A percentile compares a stretch with the other conserved stretches of the same genome.
phyloP scores from a whole-genome alignment of 2,329 filamentous ascomycete genomes.

The Aspergillus texensis region DNA sequence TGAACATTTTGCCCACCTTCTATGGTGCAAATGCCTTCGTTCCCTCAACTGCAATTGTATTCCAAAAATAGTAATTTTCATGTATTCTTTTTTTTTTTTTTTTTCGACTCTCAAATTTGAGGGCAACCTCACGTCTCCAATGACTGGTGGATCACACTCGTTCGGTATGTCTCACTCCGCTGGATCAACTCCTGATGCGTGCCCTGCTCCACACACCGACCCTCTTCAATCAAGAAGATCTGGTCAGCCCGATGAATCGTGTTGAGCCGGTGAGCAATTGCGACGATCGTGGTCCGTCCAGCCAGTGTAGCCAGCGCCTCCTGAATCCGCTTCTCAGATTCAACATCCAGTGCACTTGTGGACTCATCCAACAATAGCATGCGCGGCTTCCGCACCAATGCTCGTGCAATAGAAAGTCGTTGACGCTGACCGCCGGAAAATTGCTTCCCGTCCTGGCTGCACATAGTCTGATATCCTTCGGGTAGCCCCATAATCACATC shows the following conservation, averaged over 20 bases:
- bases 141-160: conserved; percentile 54
- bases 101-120: background rate
- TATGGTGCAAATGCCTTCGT: background rate
- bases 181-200: conserved; percentile 53
- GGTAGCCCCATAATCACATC: conserved; percentile 66
- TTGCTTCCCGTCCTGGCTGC: conserved; percentile 57
- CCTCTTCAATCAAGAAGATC: conserved; percentile 66
- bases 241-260: conserved; percentile 68
- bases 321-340: conserved; percentile 54
- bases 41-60: background rate
- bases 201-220: conserved; percentile 52
- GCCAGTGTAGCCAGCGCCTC: conserved; percentile 39
- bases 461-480: conserved; percentile 65
- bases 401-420: conserved; percentile 60
- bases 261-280: conserved; percentile 46
- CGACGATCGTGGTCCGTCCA: conserved; percentile 41
- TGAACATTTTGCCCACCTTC: background rate
- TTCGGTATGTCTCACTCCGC: conserved; percentile 53
- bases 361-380: conserved; percentile 63
- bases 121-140: conserved; percentile 31
- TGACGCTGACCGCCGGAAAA: conserved; percentile 63
- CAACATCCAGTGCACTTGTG: conserved; percentile 60
- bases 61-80: background rate
- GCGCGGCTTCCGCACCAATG: conserved; percentile 57
- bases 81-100: background rate